phyloP scores from a whole-genome alignment of 495 filamentous ascomycete genomes.

The Cladorrhinum samala region DNA sequence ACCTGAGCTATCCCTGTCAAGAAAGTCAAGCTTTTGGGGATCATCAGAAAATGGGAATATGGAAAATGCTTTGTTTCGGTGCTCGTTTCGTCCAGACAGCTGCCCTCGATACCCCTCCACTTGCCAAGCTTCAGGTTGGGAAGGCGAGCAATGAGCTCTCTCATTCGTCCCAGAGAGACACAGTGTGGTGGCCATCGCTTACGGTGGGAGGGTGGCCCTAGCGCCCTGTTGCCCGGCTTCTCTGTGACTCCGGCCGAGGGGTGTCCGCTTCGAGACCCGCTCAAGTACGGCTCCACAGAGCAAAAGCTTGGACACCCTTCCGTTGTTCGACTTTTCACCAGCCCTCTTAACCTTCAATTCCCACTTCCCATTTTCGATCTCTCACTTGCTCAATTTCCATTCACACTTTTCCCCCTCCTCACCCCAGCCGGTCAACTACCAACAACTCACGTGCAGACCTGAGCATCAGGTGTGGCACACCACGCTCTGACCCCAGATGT shows the following conservation, averaged over 20 bases:
- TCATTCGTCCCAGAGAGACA: background rate
- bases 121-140: slow-evolving; percentile 5
- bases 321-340: slow-evolving; percentile 6
- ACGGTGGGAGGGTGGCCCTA: background rate
- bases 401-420: no score
- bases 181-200: background rate
- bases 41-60: background rate
- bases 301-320: slow-evolving; percentile 12
- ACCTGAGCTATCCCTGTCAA: no score
- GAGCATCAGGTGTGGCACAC: slow-evolving; percentile 8
- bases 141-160: background rate
- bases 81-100: background rate
- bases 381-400: background rate
- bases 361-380: slow-evolving; percentile 2
- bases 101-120: background rate
- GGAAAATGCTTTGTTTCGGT: background rate
- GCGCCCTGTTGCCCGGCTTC: background rate
- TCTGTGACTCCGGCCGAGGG: slow-evolving; percentile 3
- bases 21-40: no score
- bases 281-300: slow-evolving; percentile 1
- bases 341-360: slow-evolving; percentile 4
- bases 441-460: background rate
- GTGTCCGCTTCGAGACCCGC: background rate
- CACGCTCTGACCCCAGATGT: slow-evolving; percentile 19
- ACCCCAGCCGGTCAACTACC: background rate